A percentile compares a stretch with the other conserved stretches of the same genome.
phyloP scores from a whole-genome alignment of 169 alveolate genomes.

The Neospora caninum region DNA sequence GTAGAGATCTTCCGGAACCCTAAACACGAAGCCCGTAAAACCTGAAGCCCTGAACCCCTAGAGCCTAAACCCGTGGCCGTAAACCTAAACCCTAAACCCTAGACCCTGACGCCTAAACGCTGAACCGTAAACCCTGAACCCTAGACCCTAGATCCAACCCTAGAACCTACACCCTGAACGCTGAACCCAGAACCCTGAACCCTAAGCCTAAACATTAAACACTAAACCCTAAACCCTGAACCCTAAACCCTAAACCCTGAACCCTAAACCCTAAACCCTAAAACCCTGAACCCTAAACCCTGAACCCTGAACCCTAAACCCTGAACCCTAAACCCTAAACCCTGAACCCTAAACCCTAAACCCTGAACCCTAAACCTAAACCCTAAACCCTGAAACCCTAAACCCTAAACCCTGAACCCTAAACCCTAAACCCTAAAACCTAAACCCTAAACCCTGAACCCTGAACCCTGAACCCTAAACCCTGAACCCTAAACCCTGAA shows the following conservation, averaged over 20 bases:
- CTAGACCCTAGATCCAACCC: neutral
- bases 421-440: conserved; percentile 2
- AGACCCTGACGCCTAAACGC: neutral
- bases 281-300: conserved; percentile 6
- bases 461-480: neutral
- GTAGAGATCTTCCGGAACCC: neutral
- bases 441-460: conserved; percentile 4
- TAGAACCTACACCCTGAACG: neutral
- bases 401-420: conserved; percentile 6
- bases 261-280: neutral
- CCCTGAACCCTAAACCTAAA: neutral
- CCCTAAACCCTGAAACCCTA: neutral
- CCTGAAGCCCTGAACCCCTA: neutral
- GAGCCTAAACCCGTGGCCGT: conserved; percentile 41
- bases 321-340: conserved; percentile 4
- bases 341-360: conserved; percentile 4
- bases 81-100: conserved; percentile 52
- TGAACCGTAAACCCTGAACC: neutral
- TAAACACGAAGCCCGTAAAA: neutral
- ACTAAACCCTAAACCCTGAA: neutral
- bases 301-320: neutral
- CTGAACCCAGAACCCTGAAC: neutral
- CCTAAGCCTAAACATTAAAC: neutral
- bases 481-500: neutral
- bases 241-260: neutral